A percentile compares a stretch with the other conserved stretches of the same genome.
Evolutionary conservation across 352 stramenopile genomes (phyloP).

Genomic region (Phytophthora boehmeriae): DNA sequence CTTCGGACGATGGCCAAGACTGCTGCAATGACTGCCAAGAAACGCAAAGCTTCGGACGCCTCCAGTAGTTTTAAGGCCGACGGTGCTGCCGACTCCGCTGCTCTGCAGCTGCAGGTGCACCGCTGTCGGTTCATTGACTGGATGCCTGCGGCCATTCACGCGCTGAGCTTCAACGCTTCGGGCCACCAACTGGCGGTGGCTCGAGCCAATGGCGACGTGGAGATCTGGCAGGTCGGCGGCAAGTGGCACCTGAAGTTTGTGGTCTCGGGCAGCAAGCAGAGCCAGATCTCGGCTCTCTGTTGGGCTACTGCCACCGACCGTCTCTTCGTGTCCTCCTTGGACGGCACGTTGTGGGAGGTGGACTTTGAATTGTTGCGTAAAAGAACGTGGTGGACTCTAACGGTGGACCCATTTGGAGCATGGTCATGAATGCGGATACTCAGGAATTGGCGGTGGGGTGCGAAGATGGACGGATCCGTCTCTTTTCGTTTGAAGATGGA

Average conservation of each 20-base stretch:
- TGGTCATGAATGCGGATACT: constrained; percentile 67
- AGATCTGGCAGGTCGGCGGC: constrained; percentile 68
- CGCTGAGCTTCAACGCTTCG: constrained; percentile 58
- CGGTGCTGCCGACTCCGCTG: constrained; percentile 4
- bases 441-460: constrained; percentile 85
- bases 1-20: constrained; percentile 22
- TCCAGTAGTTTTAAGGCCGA: constrained; percentile 1
- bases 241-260: constrained; percentile 83
- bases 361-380: constrained; percentile 75
- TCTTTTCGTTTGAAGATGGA: constrained; percentile 82
- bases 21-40: constrained; percentile 35
- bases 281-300: constrained; percentile 75
- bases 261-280: constrained; percentile 60
- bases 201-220: constrained; percentile 79
- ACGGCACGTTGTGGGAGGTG: constrained; percentile 83
- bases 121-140: constrained; percentile 87
- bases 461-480: constrained; percentile 89
- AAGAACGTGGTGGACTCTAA: constrained; percentile 88
- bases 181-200: constrained; percentile 76
- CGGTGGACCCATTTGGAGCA: constrained; percentile 88
- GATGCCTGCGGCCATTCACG: constrained; percentile 77
- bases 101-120: constrained; percentile 73
- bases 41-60: constrained; percentile 53
- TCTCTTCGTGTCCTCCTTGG: constrained; percentile 73
- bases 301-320: constrained; percentile 50